These are phyloP conservation scores for Clarkia xantiana DNA, from an alignment of 345 rosid genomes.

Conservation along the genomic window DNA sequence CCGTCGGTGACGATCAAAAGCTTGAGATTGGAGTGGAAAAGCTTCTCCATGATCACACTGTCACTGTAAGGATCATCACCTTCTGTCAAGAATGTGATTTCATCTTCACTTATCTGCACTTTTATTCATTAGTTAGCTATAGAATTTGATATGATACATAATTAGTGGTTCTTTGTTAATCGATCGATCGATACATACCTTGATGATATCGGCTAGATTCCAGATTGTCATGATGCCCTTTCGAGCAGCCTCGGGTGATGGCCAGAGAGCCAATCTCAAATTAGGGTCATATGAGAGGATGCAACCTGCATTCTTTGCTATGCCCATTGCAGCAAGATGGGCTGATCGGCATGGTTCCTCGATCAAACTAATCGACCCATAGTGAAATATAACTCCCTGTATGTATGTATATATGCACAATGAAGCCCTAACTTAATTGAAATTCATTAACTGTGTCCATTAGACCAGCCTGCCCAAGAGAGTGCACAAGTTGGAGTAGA, in stretches of 20 bases:
- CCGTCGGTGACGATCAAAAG: constrained; percentile 92
- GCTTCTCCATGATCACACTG: constrained; percentile 46
- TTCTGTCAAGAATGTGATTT: constrained; percentile 62
- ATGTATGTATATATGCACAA: no score
- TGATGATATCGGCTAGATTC: constrained; percentile 82
- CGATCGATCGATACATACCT: constrained; percentile 26
- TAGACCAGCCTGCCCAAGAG: no score
- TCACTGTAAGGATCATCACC: constrained; percentile 53
- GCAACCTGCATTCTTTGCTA: constrained; percentile 63
- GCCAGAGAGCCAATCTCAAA: constrained; percentile 83
- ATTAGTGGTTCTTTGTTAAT: no score
- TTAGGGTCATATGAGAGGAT: constrained; percentile 95
- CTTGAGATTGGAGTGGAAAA: constrained; percentile 65
- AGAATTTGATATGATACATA: no score
- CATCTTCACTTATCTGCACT: constrained; percentile 84
- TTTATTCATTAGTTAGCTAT: constrained; percentile 2
- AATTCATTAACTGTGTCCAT: no score
- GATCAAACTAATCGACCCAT: constrained; percentile 93
- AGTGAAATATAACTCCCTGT: constrained; percentile 90
- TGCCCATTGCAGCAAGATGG: constrained; percentile 83
- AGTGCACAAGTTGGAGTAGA: no score
- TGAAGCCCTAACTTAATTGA: no score
- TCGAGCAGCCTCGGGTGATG: constrained; percentile 74
- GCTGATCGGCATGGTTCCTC: constrained; percentile 85
- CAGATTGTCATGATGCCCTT: constrained; percentile 76